Evolutionary conservation across 768 basidiomycete species (phyloP), one percentile per base, ranked within the genome.

Genomic region (Termitomyces sp.): DNA sequence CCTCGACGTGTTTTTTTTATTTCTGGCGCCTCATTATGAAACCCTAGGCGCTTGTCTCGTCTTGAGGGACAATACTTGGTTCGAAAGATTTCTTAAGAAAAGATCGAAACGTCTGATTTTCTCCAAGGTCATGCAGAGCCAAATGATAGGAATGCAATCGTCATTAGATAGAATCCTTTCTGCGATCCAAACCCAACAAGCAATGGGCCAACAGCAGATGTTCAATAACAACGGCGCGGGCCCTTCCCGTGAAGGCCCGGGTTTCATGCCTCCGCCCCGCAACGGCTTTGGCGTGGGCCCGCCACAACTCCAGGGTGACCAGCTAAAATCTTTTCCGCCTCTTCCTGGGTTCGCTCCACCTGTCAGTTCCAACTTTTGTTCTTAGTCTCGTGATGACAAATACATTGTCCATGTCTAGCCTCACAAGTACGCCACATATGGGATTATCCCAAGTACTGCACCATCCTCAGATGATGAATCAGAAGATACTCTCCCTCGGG

Each of bases 61-160:
- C 83, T 94, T 58, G 91, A 93, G 69, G 88, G 88, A 60, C 90
- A 93, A 68, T 93, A 91, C 66, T 65, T 94, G 68, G 89, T 91
- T 75, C 54, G 73, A 11, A 42, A 23, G 46, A 22, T 46, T 56
- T 57, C 56, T 54, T 48, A 20, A 39, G 22, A 23, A 47, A 18
- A 41, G 29, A 27, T 33, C 16, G 18, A 22, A 54, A 57, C 35
- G 39, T 44, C 44, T 56, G 45, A 54, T 36, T 15, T 29, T 27
- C 22, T 23, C 50, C 25, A 58, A 91, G 90, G 87, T 91, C 61
- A 89, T 94, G 83, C 90, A 94, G 68, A 91, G 89, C 71, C 91
- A 93, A 68, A 92, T 94, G 89, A 93, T 94, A 62, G 91, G 91
- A 63, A 90, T 94, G 87, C 92, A 94, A 70, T 88, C 90, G 5